Evolutionary conservation across 2,329 filamentous ascomycete species (phyloP), one percentile per base, ranked within the genome.

Genomic region (Trichophyton schoenleinii): DNA sequence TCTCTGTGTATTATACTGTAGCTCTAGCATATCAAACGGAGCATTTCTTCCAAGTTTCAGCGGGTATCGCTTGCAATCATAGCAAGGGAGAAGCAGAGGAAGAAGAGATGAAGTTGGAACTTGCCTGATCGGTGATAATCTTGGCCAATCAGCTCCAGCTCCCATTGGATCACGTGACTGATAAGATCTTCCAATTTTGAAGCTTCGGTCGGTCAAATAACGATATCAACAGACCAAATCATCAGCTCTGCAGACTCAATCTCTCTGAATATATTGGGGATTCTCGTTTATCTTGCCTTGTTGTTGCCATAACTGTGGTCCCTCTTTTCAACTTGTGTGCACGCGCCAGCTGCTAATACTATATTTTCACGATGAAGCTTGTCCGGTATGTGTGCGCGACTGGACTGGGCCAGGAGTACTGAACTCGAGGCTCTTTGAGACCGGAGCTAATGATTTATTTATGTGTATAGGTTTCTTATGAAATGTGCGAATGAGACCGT

Each of bases 401-500:
- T 15, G 20, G 22, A 3, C 20, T 20, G 48, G 20, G 8, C 13
- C 18, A 53, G 49, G 5, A 31, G 3, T 34, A 53, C 5, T n/a
- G 22, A 25, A n/a, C n/a, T 25, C 8, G 28, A 34, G 11, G 7
- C 3, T 13, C 13, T 34, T 25, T 8, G n/a, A 34, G 15, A 11
- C 22, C 15, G 9, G 5, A 20, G 8, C 46, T 53, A 28, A 28
- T n/a, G 18, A 25, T 34, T 9, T 22, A 60, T 42, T 8, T 25
- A 25, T 61, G 66, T 42, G 68, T 63, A 64, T 75, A 97, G 94
- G 75, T 99, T 99, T 77, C 81, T 99, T 69, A 97, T 97, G 92
- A 99, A 99, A 82, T 97, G 92, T 77, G 86, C 89, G 77, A 97
- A 96, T 77, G 94, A 99, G 80, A 96, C 94, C 70, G 94, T 97